These are phyloP conservation scores for Jaminaea rosea DNA, from an alignment of 1,284 basidiomycete species.

Conservation along the genomic window DNA sequence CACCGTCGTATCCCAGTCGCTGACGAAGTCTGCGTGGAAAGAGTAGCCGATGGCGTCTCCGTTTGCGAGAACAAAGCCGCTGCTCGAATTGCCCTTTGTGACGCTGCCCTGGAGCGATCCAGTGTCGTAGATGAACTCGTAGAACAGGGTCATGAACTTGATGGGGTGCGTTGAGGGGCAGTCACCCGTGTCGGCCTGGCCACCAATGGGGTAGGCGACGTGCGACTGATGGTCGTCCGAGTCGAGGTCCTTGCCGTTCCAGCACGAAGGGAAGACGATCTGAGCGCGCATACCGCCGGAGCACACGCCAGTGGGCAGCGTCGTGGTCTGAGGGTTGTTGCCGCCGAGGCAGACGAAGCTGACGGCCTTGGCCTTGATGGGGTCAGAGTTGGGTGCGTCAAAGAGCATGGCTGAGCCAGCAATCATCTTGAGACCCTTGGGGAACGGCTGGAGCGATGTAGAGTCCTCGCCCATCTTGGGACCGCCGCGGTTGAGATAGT, in stretches of 20 bases:
- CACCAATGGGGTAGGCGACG: slow-evolving; percentile 43
- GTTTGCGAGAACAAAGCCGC: slow-evolving; percentile 18
- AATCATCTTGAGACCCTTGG: slow-evolving; percentile 50
- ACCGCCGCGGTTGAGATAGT: slow-evolving; percentile 44
- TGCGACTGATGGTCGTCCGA: slow-evolving; percentile 49
- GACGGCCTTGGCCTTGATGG: slow-evolving; percentile 31
- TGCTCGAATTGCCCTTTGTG: slow-evolving; percentile 8
- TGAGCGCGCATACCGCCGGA: slow-evolving; percentile 49
- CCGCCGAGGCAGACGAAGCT: slow-evolving; percentile 50
- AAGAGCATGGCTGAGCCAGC: slow-evolving; percentile 43
- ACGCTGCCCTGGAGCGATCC: neutral
- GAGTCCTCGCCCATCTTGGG: slow-evolving; percentile 9
- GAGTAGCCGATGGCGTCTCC: slow-evolving; percentile 44
- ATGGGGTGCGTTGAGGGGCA: slow-evolving; percentile 53
- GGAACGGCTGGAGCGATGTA: slow-evolving; percentile 42
- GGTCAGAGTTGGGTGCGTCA: neutral
- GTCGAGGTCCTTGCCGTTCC: slow-evolving; percentile 53
- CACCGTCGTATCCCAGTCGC: slow-evolving; percentile 46
- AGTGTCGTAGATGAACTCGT: slow-evolving; percentile 47
- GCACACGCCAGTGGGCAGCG: slow-evolving; percentile 15
- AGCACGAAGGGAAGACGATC: slow-evolving; percentile 53
- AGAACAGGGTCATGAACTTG: slow-evolving; percentile 52
- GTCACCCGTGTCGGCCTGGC: slow-evolving; percentile 50
- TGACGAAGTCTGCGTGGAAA: slow-evolving; percentile 54
- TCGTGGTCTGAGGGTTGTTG: slow-evolving; percentile 21